Base-by-base conservation (phyloP, 2,329 filamentous ascomycete genomes). In the Chaetomium sp. region DNA sequence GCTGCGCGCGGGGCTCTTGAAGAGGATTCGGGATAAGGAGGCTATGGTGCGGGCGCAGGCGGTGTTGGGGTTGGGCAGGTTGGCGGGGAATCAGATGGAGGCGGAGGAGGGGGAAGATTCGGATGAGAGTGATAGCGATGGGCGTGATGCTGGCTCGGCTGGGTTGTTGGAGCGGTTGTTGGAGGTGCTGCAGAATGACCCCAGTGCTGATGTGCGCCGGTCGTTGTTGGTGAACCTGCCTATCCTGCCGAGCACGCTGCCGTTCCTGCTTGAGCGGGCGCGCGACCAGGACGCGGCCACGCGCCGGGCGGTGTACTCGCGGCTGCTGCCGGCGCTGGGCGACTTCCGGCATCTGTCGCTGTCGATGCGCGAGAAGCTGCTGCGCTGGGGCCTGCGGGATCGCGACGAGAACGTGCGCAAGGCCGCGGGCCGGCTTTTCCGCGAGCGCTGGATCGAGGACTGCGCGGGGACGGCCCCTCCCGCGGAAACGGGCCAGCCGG, bases 371-470 rank as follows among this genome's bases (percentile, higher is more conserved):
- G 94, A 99, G 71, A 97, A 97, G 71, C 79, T 99, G 36, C 79
- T 99, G 34, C 84, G 94, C 41, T 99, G 94, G 94, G 94, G 94
- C 50, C 76, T 99, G 42, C 85, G 91, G 41, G 94, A 99, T 69
- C 84, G 94, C 70, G 94, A 99, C 63, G 92, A 97, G 62, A 90
- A 88, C 63, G 94, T 99, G 10, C 85, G 91, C 52, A 95, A 96
- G 69, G 92, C 92, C 7, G 89, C 94, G 3, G 90, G 88, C 6
- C 86, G 89, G 46, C 77, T 97, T 6, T 99, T 99, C 74, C 85
- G 88, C 59, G 91, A 96, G 67, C 84, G 90, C n/a, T 99, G 94
- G 94, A 92, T 99, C 59, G 92, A 97, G 67, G 90, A 97, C 67
- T 96, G 91, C 65, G 91, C 88, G 5, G 86, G 86, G 2, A 77